Evolutionary conservation across 1,139 yeast genomes (phyloP).

Genomic region (Oligophagozyma castellii): DNA sequence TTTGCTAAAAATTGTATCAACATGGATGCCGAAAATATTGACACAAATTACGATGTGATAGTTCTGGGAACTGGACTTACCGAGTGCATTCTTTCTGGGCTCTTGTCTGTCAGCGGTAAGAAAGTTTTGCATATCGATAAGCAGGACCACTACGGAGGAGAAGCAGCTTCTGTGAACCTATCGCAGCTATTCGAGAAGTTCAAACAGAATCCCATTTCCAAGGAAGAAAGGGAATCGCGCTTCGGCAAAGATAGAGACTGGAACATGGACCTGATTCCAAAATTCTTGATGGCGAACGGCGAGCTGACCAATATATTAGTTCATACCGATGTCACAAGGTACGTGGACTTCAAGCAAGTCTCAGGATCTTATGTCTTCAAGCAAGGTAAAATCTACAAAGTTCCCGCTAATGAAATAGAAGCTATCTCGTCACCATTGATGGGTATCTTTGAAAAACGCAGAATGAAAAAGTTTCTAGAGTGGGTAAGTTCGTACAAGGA

Average conservation of each 20-base stretch:
- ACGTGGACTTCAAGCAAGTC: slow-evolving; percentile 90
- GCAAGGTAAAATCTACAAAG: slow-evolving; percentile 87
- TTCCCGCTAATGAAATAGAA: slow-evolving; percentile 83
- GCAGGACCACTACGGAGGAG: slow-evolving; percentile 91
- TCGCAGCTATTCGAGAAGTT: slow-evolving; percentile 53
- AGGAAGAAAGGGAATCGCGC: slow-evolving; percentile 29
- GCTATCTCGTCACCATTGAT: slow-evolving; percentile 84
- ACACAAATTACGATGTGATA: slow-evolving; percentile 89
- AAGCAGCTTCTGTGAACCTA: slow-evolving; percentile 38
- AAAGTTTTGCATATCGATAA: slow-evolving; percentile 93
- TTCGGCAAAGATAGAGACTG: slow-evolving; percentile 93
- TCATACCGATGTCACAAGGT: slow-evolving; percentile 90
- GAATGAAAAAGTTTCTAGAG: slow-evolving; percentile 86
- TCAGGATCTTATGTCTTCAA: slow-evolving; percentile 85
- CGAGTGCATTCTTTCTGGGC: slow-evolving; percentile 89
- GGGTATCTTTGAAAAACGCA: slow-evolving; percentile 93
- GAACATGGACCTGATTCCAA: slow-evolving; percentile 95
- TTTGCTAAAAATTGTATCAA: background rate
- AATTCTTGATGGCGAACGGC: slow-evolving; percentile 95
- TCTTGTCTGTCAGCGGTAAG: slow-evolving; percentile 90
- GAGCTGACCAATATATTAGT: slow-evolving; percentile 90
- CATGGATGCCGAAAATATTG: slow-evolving; percentile 39
- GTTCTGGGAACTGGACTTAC: slow-evolving; percentile 83
- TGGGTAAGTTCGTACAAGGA: slow-evolving; percentile 76
- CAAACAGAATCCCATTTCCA: slow-evolving; percentile 63